Evolutionary conservation across 2,329 filamentous ascomycete genomes (phyloP).

Genomic region (Nemania sp.): DNA sequence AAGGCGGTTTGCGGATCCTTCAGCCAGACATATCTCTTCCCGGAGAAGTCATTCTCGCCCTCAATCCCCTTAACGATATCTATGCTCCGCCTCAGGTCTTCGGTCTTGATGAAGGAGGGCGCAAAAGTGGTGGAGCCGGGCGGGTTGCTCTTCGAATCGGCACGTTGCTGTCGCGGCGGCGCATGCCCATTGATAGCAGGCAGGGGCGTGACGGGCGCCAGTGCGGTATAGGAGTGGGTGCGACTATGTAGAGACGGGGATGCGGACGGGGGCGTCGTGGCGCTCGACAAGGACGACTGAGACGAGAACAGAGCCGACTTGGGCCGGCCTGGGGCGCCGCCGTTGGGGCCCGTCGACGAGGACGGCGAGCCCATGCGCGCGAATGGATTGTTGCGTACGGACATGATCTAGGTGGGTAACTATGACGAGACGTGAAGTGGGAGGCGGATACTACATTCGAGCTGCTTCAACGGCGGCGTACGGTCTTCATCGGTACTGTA

Average conservation of each 20-base stretch:
- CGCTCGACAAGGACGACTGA: constrained; percentile 51
- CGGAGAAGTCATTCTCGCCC: constrained; percentile 98
- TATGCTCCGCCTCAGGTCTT: constrained; percentile 67
- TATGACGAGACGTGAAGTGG: background rate
- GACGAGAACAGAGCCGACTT: constrained; percentile 76
- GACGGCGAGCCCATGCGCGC: constrained; percentile 70
- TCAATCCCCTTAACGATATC: constrained; percentile 76
- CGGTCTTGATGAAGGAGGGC: constrained; percentile 91
- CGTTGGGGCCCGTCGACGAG: constrained; percentile 46
- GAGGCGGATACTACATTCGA: constrained; percentile 1
- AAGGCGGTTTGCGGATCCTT: constrained; percentile 86
- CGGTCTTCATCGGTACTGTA: too few relatives aligned
- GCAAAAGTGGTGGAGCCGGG: constrained; percentile 83
- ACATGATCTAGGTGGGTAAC: constrained; percentile 52
- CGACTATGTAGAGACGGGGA: constrained; percentile 56
- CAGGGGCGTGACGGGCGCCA: constrained; percentile 46
- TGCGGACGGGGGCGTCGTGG: constrained; percentile 38
- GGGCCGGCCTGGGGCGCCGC: constrained; percentile 49
- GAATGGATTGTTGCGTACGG: constrained; percentile 82
- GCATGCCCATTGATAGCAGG: constrained; percentile 44
- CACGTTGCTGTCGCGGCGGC: constrained; percentile 48
- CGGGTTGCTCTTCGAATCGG: constrained; percentile 67
- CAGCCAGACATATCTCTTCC: constrained; percentile 97
- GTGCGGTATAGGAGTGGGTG: constrained; percentile 68
- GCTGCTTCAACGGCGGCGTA: constrained; percentile 5